A percentile compares a stretch with the other conserved stretches of the same genome.
phyloP scores from a whole-genome alignment of 768 basidiomycete genomes.

The Arthromyces matolae region DNA sequence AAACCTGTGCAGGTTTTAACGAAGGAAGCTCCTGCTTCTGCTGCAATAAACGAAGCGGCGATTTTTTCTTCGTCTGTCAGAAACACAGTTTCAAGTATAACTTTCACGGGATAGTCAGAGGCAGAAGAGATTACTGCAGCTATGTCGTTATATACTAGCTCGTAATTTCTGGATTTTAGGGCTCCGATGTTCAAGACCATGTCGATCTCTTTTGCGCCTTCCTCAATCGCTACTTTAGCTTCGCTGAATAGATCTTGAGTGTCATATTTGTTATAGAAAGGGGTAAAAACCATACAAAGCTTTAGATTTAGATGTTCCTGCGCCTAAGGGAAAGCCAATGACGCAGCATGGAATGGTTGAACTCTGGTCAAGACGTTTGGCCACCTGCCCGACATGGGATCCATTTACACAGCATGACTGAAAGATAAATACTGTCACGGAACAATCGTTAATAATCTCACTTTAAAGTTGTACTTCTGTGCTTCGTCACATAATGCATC shows the following conservation, averaged over 20 bases:
- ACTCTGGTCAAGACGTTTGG: slow-evolving; percentile 34
- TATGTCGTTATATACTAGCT: slow-evolving; percentile 37
- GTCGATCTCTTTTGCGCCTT: slow-evolving; percentile 50
- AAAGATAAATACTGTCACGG: not conserved
- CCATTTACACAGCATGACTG: slow-evolving; percentile 57
- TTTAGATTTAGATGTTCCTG: slow-evolving; percentile 39
- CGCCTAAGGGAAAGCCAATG: slow-evolving; percentile 50
- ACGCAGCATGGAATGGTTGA: slow-evolving; percentile 42
- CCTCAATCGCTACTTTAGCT: slow-evolving; percentile 39
- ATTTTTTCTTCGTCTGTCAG: slow-evolving; percentile 43
- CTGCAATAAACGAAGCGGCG: slow-evolving; percentile 42
- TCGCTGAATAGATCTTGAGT: slow-evolving; percentile 29
- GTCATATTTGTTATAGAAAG: not conserved
- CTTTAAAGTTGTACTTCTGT: slow-evolving; percentile 46
- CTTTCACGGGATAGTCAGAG: slow-evolving; percentile 37
- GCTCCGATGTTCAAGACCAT: slow-evolving; percentile 49
- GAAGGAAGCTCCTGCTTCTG: slow-evolving; percentile 47
- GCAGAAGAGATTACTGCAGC: slow-evolving; percentile 34
- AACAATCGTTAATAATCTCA: slow-evolving; percentile 12
- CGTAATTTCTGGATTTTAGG: slow-evolving; percentile 36
- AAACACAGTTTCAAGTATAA: slow-evolving; percentile 51
- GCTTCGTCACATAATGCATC: slow-evolving; percentile 47
- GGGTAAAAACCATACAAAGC: slow-evolving; percentile 35
- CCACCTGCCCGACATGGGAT: slow-evolving; percentile 38
- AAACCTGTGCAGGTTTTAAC: slow-evolving; percentile 58